These are phyloP conservation scores for Penicillium sp. DNA, from an alignment of 2,329 filamentous ascomycete genomes.

Conservation along the genomic window DNA sequence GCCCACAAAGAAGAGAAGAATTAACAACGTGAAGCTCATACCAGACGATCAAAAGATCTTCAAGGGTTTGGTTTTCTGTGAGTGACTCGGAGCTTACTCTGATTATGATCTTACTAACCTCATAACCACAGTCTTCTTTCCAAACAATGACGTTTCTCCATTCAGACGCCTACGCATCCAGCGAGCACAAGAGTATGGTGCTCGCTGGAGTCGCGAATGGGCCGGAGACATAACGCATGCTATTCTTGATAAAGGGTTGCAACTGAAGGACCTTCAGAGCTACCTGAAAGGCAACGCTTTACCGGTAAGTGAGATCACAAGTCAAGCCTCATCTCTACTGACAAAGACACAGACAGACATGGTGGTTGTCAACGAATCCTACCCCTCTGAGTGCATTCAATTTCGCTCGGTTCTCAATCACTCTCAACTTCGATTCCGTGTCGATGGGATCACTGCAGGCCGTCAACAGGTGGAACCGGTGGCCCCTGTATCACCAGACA, in stretches of 20 bases:
- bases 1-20: conserved; percentile 32
- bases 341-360: conserved; percentile 29
- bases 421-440: conserved; percentile 54
- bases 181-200: conserved; percentile 75
- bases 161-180: conserved; percentile 70
- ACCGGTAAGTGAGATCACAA: conserved; percentile 45
- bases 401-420: conserved; percentile 62
- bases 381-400: conserved; percentile 68
- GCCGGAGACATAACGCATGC: conserved; percentile 68
- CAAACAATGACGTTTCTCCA: conserved; percentile 72
- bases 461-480: conserved; percentile 13
- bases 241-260: conserved; percentile 71
- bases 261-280: conserved; percentile 64
- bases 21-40: conserved; percentile 45
- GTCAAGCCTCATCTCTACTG: conserved; percentile 9
- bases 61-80: conserved; percentile 61
- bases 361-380: conserved; percentile 68
- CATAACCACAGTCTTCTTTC: conserved; percentile 65
- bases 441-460: conserved; percentile 22
- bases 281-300: conserved; percentile 54
- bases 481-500: conserved; percentile 5
- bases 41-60: conserved; percentile 62
- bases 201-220: conserved; percentile 65
- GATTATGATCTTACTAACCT: conserved; percentile 5
- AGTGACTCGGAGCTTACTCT: conserved; percentile 15